Percentiles rank a stretch among this genome's conserved stretches.
Conservation (phyloP, 2,329 filamentous ascomycete species). For the Scedosporium dehoogii region DNA sequence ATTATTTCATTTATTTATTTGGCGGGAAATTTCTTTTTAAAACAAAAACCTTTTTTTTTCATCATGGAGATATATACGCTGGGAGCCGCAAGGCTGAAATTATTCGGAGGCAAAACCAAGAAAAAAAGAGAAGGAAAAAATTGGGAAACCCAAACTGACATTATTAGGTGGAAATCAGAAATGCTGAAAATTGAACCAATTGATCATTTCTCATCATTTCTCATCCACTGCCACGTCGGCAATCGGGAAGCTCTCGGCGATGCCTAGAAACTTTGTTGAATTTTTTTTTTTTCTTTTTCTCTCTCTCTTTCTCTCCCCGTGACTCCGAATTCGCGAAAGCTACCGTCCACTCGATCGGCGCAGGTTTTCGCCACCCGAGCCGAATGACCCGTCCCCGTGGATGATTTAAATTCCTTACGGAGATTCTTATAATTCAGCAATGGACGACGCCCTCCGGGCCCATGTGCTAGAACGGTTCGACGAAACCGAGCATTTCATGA, state of each 20-base stretch:
- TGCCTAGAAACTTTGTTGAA: not conserved
- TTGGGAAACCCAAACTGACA: not conserved
- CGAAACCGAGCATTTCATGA: no score
- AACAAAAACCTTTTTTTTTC: not conserved
- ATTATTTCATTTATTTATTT: not conserved
- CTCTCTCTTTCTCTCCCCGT: not conserved
- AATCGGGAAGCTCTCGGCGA: not conserved
- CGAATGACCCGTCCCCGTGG: no score
- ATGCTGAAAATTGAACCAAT: not conserved
- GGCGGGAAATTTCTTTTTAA: not conserved
- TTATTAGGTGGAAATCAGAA: not conserved
- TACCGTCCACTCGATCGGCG: no score
- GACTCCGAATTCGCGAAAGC: not conserved
- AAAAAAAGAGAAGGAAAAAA: not conserved
- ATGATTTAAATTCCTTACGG: no score
- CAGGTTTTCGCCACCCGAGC: no score
- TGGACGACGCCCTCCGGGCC: no score
- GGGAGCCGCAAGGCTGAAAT: slow-evolving; percentile 1
- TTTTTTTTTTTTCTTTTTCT: slow-evolving; percentile 2
- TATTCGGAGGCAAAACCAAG: not conserved
- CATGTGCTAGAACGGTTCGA: no score
- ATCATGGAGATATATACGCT: not conserved
- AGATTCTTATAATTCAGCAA: no score
- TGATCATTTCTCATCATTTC: not conserved
- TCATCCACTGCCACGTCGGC: not conserved